phyloP scores from a whole-genome alignment of 2,329 filamentous ascomycete genomes.

The Fusarium beomiforme region DNA sequence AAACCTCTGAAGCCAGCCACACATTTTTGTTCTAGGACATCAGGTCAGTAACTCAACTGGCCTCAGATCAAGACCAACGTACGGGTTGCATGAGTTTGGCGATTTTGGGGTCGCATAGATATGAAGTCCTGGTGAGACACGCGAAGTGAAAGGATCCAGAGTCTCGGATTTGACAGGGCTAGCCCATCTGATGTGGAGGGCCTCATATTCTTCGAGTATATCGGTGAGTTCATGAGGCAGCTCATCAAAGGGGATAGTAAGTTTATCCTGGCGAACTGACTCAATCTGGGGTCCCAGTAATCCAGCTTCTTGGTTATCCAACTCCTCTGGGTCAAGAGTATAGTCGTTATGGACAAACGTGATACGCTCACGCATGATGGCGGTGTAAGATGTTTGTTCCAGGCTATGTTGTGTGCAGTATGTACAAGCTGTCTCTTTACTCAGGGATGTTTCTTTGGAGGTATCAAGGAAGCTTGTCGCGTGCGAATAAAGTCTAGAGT shows the following conservation, averaged over 20 bases:
- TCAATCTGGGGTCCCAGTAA: constrained; percentile 67
- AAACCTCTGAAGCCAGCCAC: constrained; percentile 68
- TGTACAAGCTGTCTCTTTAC: background rate
- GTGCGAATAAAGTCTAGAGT: constrained; percentile 18
- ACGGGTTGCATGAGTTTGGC: constrained; percentile 32
- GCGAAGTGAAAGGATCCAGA: constrained; percentile 77
- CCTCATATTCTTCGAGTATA: constrained; percentile 71
- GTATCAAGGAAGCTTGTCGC: constrained; percentile 29
- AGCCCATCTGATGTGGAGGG: constrained; percentile 85
- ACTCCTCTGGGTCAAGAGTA: constrained; percentile 69
- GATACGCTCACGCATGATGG: constrained; percentile 77
- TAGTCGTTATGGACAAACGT: constrained; percentile 80
- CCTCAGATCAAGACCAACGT: constrained; percentile 23
- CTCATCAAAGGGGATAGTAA: constrained; percentile 79
- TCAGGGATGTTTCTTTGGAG: background rate
- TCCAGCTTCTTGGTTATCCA: constrained; percentile 66
- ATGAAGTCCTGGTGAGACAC: constrained; percentile 83
- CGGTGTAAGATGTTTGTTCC: background rate
- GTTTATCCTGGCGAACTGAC: constrained; percentile 79
- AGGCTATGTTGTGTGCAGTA: background rate
- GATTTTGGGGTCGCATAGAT: constrained; percentile 73
- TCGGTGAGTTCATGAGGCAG: constrained; percentile 73
- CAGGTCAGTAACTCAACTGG: background rate
- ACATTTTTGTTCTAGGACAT: constrained; percentile 59
- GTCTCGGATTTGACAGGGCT: constrained; percentile 65